Evolutionary conservation across 192 early-diverging fungal species (phyloP), one percentile per base, ranked within the genome.

Genomic region (Backusella australiensis): DNA sequence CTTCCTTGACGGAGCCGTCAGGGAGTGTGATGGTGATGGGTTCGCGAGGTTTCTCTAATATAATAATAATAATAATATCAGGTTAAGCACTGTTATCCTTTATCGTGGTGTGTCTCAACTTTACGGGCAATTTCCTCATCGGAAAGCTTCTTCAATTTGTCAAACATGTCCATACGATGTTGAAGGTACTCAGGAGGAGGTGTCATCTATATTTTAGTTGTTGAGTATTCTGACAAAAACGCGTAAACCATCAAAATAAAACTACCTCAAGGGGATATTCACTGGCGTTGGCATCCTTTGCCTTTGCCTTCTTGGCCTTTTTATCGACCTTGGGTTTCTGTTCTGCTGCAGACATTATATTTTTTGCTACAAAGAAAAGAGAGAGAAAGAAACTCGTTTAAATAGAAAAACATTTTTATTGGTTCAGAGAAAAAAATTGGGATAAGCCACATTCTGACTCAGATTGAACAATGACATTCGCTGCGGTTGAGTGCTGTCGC

Each of bases 11-110:
- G 49, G 88, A 85, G 42, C 95, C 96, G 79, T 98, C 95, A 67
- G 95, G 95, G 39, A 99, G 88, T 41, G 94, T 96, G 78, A 99
- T 87, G 52, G 84, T 89, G 83, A 96, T 94, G 70, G 86, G 80
- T 71, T 88, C 90, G 65, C 93, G 92, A 29, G 93, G 90, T 79
- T 92, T 89, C 36, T 87, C 92, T 93, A 46, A 46, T 23, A 73
- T 76, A 34, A 32, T 36, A 69, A 35, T 38, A 46, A 77, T 29
- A 29, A 38, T 66, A 65, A n/a, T 49, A 66, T 56, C 15, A 71
- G 17, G 7, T 14, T 19, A 34, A 19, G 0, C 32, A 32, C 32
- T 32, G 32, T 0, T 34, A 15, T 63, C n/a, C 8, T 56, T 9
- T 21, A 74, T 36, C 34, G 12, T 49, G 26, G 38, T 52, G 11